Base-by-base conservation (phyloP, 768 basidiomycete species). In the Pleurotus citrinopileatus region DNA sequence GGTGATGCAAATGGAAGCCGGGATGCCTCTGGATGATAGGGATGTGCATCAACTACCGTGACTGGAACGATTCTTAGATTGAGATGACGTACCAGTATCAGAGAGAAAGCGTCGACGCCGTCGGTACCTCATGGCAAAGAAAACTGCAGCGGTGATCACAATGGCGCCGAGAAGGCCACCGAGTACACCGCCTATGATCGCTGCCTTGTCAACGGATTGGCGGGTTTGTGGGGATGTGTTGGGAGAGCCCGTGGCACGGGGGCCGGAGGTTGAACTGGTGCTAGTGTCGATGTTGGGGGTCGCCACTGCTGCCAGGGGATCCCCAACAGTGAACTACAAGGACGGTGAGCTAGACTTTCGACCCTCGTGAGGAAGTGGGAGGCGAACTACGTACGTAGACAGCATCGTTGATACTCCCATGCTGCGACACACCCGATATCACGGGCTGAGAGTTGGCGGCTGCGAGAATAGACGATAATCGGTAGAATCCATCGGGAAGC, bases 401-500 rank as follows among this genome's bases (percentile, higher is more conserved):
- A 36, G 48, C 48, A 37, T 50, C 48, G 20, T 50, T 36, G 22
- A 32, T 7, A 20, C 10, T 4, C 9, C 48, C 48, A 50, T 7
- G 29, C 22, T 37, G 48, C 5, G n/a, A 15, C 1, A 50, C 0
- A 3, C 29, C n/a, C 7, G 27, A 22, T 22, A 50, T 12, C 2
- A 37, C 48, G 23, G 48, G 48, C 22, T 34, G 48, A n/a, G 48
- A 50, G 2, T 32, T 50, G 6, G 48, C 10, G 9, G 48, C 32
- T 10, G 29, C 10, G 8, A 50, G 32, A 2, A 50, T 50, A 9
- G 48, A 50, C 15, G 48, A 50, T 19, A 50, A 22, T 3, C 48
- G 48, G 22, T 50, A 50, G 22, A n/a, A 50, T 0, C 48, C 48
- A 50, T 50, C 48, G 17, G 48, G 48, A 2, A 50, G 48, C 3